Conservation (phyloP, 169 alveolate genomes). For the Miamiensis avidus region DNA sequence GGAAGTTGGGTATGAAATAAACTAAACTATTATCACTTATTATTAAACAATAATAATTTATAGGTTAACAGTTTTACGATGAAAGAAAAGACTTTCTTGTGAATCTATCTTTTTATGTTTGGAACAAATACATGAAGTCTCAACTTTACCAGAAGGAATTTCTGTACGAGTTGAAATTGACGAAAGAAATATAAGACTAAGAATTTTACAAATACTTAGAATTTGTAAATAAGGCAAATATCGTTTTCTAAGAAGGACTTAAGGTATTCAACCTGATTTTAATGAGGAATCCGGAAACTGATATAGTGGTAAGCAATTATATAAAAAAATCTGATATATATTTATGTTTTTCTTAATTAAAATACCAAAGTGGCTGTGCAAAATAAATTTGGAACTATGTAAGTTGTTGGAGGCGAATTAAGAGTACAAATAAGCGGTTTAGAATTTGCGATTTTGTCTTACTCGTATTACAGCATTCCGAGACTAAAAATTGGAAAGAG, state of each 20-base stretch:
- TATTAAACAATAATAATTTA: background rate
- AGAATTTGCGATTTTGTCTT: conserved; percentile 51
- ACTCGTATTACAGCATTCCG: conserved; percentile 46
- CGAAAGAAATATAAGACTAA: conserved; percentile 51
- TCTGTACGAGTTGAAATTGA: conserved; percentile 41
- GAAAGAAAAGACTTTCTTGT: conserved; percentile 57
- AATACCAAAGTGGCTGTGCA: conserved; percentile 30
- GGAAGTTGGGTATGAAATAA: conserved; percentile 25
- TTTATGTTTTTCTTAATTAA: no score
- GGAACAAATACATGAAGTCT: conserved; percentile 51
- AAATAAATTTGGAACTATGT: conserved; percentile 53
- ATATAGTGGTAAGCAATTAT: conserved; percentile 22
- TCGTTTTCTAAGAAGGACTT: conserved; percentile 43
- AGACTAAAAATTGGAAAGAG: conserved; percentile 49
- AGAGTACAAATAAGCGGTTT: conserved; percentile 49
- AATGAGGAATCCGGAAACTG: conserved; percentile 41
- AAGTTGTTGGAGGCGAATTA: conserved; percentile 56
- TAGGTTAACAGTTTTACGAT: conserved; percentile 52
- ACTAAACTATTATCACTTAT: no score
- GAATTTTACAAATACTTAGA: conserved; percentile 36
- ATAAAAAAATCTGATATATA: no score
- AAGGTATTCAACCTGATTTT: conserved; percentile 45
- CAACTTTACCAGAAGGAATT: conserved; percentile 41
- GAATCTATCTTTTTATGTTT: conserved; percentile 39
- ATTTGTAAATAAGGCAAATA: conserved; percentile 19